Base-by-base conservation (phyloP, 306 rosid genomes). In the Lathyrus sativus region DNA sequence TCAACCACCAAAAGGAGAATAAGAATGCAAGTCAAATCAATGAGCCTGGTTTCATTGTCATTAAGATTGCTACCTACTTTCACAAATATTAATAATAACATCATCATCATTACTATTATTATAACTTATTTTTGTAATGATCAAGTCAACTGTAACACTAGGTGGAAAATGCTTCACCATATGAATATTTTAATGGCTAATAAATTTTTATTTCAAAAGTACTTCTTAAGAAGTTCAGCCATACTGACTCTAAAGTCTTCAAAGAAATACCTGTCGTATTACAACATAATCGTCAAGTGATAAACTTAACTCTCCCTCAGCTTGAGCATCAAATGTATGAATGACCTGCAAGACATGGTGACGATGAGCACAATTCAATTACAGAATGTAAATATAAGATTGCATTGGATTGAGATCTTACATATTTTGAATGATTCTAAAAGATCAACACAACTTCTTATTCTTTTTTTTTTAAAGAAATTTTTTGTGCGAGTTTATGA, bases 321-420 rank as follows among this genome's bases (percentile, higher is more conserved):
- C 91, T 78, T 87, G 87, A 79, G 93, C 96, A 68, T 92, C 98
- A 83, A 92, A 92, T 37, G 90, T 85, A 74, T 92, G 98, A 55
- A 92, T 68, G 44, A 82, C 96, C 98, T 92, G 75, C 18, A 80
- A 72, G 72, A 70, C 31, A 72, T 60, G 22, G 67, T 42, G 46
- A 51, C 13, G 46, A 51, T 17, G 14, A 55, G 54, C 62, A 57
- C 54, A 56, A 74, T 59, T 70, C 73, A 70, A 60, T 62, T 28
- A 3, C 37, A 61, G 50, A 64, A 55, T 22, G 15, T 37, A 55
- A 38, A 62, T 11, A 44, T 19, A 67, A 41, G 26, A 35, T 41
- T 62, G 31, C 73, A 37, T 22, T 17, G 18, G 61, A 44, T 24
- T 42, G 59, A 26, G 15, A 54, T 44, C 68, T 24, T 17, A 48